Evolutionary conservation across 495 filamentous ascomycete species (phyloP), one percentile per base, ranked within the genome.

Genomic region (Lepraria neglecta): DNA sequence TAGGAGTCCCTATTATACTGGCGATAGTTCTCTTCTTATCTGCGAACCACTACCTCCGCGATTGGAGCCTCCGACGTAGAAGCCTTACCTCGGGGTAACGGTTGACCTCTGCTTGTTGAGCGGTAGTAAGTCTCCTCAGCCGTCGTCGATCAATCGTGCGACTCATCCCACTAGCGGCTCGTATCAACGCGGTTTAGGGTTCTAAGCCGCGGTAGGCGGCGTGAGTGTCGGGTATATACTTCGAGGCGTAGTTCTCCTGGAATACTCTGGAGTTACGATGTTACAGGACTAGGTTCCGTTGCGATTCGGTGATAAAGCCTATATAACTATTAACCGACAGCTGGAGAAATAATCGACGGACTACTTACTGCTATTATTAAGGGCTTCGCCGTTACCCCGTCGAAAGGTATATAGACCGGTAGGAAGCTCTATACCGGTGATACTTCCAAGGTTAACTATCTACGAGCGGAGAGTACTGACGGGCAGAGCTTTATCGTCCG

Each of bases 331-430:
- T 33, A 64, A 42, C 3, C 0, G 50, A n/a, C 14, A 56, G 21
- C 2, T 46, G 5, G 21, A 64, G 6, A 11, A 31, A 64, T 11
- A 10, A 64, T 53, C 14, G 3, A 43, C 47, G 15, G 54, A 24
- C 28, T 7, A 64, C 27, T 60, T 57, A 64, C 28, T 64, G 21
- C 47, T 64, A 21, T 64, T 64, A 46, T 60, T 24, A 17, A 64
- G 35, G 55, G 38, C 62, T 64, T 60, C 4, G 0, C 15, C 5
- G 9, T 60, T 64, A n/a, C 28, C 19, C 45, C 21, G 30, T 47
- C 15, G 15, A 15, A 64, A 64, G 35, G 46, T 60, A n/a, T 56
- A 64, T 56, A n/a, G 28, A 56, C 14, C 30, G 3, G 21, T 64
- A 21, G 56, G 38, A 55, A 64, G 47, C 30, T 60, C 21, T 19